Evolutionary conservation across 2,329 filamentous ascomycete species (phyloP).

Genomic region (Scedosporium dehoogii): DNA sequence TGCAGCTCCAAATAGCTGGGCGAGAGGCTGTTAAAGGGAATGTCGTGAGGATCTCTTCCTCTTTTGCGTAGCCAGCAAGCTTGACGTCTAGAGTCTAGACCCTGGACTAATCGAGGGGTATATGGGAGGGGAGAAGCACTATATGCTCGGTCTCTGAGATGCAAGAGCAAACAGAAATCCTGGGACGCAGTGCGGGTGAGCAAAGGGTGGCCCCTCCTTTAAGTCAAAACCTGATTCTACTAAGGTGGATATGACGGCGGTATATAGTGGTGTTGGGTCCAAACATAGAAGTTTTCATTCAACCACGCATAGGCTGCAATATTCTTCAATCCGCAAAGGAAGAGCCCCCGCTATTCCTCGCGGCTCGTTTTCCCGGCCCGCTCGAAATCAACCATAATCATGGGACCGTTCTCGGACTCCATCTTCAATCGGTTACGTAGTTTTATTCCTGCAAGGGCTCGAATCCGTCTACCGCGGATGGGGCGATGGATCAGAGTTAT

Average conservation of each 20-base stretch:
- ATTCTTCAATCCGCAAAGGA: neutral
- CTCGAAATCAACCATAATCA: neutral
- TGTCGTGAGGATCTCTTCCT: neutral
- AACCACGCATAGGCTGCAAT: neutral
- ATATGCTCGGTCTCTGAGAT: neutral
- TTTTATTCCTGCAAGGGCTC: neutral
- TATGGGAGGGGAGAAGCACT: neutral
- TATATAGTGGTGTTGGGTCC: neutral
- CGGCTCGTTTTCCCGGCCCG: neutral
- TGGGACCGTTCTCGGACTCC: neutral
- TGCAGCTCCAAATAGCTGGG: neutral
- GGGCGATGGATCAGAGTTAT: neutral
- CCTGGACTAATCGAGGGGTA: no score
- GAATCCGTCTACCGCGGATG: neutral
- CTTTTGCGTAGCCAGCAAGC: neutral
- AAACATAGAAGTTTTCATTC: neutral
- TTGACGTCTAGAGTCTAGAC: no score
- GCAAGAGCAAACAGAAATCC: neutral
- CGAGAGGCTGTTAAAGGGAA: neutral
- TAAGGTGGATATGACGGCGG: neutral
- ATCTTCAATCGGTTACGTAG: neutral
- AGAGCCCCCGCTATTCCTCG: neutral
- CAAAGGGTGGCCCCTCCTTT: neutral
- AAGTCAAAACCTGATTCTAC: neutral
- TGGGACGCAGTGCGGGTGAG: neutral